Percentiles rank a stretch among this genome's conserved stretches.
phyloP scores from a whole-genome alignment of 2,329 filamentous ascomycete genomes.

The Tolypocladium album region DNA sequence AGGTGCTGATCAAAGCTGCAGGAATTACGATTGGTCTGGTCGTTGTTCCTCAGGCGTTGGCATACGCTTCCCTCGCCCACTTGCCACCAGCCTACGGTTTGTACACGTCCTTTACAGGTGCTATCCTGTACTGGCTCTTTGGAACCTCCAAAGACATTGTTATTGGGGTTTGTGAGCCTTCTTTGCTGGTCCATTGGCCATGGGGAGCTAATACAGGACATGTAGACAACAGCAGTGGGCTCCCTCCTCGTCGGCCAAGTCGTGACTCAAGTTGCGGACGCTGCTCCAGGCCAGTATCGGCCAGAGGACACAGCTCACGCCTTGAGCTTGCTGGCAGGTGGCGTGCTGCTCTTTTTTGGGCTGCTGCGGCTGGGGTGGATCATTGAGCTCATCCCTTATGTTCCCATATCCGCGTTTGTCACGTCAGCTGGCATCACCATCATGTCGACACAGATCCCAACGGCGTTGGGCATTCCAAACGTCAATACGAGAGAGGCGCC shows the following conservation, averaged over 20 bases:
- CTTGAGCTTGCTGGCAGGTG: constrained; percentile 33
- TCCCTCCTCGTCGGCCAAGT: constrained; percentile 39
- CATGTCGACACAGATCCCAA: constrained; percentile 34
- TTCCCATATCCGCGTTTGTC: constrained; percentile 39
- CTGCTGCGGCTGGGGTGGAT: constrained; percentile 37
- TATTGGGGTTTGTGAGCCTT: constrained; percentile 44
- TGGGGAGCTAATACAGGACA: not conserved
- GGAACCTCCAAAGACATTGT: constrained; percentile 80
- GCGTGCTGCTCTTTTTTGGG: constrained; percentile 32
- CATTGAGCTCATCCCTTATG: constrained; percentile 39
- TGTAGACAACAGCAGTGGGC: constrained; percentile 44
- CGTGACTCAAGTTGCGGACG: constrained; percentile 23
- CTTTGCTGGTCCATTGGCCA: not conserved
- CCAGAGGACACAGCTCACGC: constrained; percentile 31
- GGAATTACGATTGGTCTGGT: constrained; percentile 48
- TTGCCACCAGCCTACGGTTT: constrained; percentile 60
- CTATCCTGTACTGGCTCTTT: constrained; percentile 73
- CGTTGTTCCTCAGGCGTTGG: constrained; percentile 71
- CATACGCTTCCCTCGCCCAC: constrained; percentile 62
- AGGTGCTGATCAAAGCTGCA: constrained; percentile 4
- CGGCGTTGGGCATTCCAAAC: constrained; percentile 28
- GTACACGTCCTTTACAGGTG: constrained; percentile 75
- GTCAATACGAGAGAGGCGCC: constrained; percentile 34
- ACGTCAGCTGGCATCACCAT: constrained; percentile 41
- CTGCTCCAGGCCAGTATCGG: constrained; percentile 20